Evolutionary conservation across 371 early-diverging fungal species (phyloP).

Genomic region (Mucor indicus): DNA sequence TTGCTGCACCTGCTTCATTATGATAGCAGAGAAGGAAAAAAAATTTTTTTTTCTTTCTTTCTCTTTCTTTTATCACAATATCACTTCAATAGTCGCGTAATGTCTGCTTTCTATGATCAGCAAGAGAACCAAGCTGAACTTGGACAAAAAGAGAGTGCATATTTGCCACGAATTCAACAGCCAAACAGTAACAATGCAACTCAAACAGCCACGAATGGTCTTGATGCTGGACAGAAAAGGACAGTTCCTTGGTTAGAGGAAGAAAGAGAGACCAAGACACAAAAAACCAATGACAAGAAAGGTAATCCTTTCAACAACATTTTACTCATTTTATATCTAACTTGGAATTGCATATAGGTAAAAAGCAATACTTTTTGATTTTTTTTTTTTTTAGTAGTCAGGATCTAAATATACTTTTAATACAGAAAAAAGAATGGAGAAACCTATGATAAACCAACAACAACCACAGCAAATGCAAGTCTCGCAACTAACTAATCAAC

Average conservation of each 20-base stretch:
- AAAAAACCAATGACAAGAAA: slow-evolving; percentile 5
- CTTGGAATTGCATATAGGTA: no score
- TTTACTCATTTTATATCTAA: not conserved
- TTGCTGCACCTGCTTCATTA: no score
- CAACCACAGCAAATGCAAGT: slow-evolving; percentile 27
- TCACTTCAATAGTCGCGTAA: no score
- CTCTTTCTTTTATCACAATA: no score
- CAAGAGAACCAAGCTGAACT: no score
- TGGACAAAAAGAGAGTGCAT: not conserved
- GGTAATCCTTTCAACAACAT: not conserved
- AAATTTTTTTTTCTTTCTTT: no score
- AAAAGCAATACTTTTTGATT: no score
- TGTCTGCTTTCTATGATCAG: no score
- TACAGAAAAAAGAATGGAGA: not conserved
- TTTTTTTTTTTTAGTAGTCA: not conserved
- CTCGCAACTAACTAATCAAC: slow-evolving; percentile 18
- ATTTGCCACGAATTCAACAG: slow-evolving; percentile 10
- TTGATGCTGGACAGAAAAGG: slow-evolving; percentile 15
- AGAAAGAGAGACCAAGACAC: slow-evolving; percentile 9
- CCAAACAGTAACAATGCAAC: no score
- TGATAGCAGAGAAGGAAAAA: no score
- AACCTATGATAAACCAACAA: slow-evolving; percentile 5
- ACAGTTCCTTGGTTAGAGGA: slow-evolving; percentile 18
- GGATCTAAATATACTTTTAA: no score
- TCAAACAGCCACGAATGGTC: not conserved